These are phyloP conservation scores for Clonostachys rhizophaga DNA, from an alignment of 2,329 filamentous ascomycete species.

Conservation along the genomic window DNA sequence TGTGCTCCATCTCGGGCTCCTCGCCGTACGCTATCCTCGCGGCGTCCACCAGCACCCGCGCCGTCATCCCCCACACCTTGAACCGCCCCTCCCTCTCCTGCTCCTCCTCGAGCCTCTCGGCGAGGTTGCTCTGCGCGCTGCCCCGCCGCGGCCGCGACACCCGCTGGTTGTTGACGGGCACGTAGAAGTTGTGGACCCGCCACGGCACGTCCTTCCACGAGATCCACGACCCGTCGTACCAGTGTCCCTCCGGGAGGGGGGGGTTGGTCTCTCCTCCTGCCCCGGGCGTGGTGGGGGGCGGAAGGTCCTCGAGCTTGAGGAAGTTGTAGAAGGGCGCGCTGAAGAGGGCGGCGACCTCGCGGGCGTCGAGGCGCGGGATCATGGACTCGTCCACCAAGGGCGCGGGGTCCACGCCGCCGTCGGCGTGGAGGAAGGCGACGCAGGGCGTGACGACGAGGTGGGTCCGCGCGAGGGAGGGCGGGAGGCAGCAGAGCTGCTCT, in stretches of 20 bases:
- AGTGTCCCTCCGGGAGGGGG: constrained; percentile 50
- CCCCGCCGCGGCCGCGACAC: constrained; percentile 46
- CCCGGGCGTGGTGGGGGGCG: constrained; percentile 20
- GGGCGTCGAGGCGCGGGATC: constrained; percentile 78
- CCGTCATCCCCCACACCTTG: constrained; percentile 94
- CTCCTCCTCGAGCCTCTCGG: constrained; percentile 39
- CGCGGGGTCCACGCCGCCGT: constrained; percentile 2
- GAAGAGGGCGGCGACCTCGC: constrained; percentile 92
- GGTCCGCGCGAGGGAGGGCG: constrained; percentile 68
- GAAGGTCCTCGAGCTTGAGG: constrained; percentile 56
- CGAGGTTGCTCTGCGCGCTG: constrained; percentile 36
- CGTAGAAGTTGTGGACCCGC: constrained; percentile 88
- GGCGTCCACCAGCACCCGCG: constrained; percentile 81
- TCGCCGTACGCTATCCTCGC: constrained; percentile 78
- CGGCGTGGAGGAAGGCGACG: constrained; percentile 69
- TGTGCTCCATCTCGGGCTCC: constrained; percentile 79
- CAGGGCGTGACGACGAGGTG: constrained; percentile 72
- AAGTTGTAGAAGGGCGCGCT: constrained; percentile 86
- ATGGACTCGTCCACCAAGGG: constrained; percentile 62
- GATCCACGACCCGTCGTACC: constrained; percentile 84
- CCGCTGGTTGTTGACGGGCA: constrained; percentile 68
- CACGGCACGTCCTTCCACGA: constrained; percentile 75
- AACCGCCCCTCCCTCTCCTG: constrained; percentile 53
- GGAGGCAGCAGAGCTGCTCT: constrained; percentile 83
- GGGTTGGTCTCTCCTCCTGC: constrained; percentile 7